phyloP scores from a whole-genome alignment of 2,329 filamentous ascomycete genomes.

The Thielaviopsis musarum region DNA sequence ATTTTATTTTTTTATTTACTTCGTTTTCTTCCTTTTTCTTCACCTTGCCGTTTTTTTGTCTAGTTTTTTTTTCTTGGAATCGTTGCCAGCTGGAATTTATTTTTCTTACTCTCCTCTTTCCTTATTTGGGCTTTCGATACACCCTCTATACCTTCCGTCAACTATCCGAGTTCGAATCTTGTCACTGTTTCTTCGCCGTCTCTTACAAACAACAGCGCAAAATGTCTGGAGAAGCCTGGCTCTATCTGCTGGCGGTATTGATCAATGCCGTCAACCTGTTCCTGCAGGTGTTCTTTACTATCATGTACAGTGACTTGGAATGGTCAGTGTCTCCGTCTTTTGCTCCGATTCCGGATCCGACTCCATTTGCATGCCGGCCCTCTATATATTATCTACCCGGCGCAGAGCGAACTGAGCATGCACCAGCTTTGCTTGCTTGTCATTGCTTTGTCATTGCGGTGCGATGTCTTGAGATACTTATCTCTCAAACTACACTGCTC shows the following conservation, averaged over 20 bases:
- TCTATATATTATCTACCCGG: neutral
- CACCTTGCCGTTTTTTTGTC: neutral
- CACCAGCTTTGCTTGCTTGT: neutral
- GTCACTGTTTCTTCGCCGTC: neutral
- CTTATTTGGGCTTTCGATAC: neutral
- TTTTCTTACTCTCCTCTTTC: neutral
- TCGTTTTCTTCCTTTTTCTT: neutral
- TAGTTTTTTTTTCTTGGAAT: neutral
- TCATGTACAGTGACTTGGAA: slow-evolving; percentile 99
- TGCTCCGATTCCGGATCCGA: neutral
- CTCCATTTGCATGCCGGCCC: neutral
- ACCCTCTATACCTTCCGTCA: neutral
- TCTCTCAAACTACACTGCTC: neutral
- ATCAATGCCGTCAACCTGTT: slow-evolving; percentile 99
- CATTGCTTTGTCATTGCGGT: neutral
- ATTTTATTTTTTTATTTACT: neutral
- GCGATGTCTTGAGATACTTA: neutral
- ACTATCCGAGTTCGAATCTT: neutral
- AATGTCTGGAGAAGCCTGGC: slow-evolving; percentile 97
- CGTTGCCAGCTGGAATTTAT: slow-evolving; percentile 3
- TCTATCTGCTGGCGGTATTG: slow-evolving; percentile 92
- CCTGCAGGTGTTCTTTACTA: slow-evolving; percentile 99
- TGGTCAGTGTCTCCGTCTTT: slow-evolving; percentile 49
- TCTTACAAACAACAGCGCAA: slow-evolving; percentile 3
- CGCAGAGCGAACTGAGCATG: neutral